Base-by-base conservation (phyloP, 306 rosid genomes). In the Vigna trinervia region DNA sequence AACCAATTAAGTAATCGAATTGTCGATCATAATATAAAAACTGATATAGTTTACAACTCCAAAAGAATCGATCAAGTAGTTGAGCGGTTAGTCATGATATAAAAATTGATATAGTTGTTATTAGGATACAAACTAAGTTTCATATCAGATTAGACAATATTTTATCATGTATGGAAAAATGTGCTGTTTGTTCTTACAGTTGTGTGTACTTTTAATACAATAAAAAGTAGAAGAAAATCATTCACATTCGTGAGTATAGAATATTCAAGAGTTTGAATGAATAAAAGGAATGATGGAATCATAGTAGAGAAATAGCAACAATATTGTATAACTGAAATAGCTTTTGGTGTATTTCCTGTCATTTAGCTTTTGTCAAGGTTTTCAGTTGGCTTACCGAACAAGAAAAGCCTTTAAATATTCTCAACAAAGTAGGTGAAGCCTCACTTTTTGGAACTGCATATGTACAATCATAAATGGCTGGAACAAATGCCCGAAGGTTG, bases 391-490 rank as follows among this genome's bases (percentile, higher is more conserved):
- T 76, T 92, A 94, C 98, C 93, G 90, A 77, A 61, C 80, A 78
- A 81, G 97, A 84, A 69, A 81, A 83, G 56, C 93, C 88, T 86
- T 85, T 79, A 47, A 92, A 83, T 56, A 94, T 57, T 78, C 90
- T 89, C 86, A 87, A 60, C 75, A 94, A 5, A 20, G 98, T 90
- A 28, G 98, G 98, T 20, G 92, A 77, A 77, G 87, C 77, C 70
- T 86, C 90, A 56, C 46, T 51, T 20, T 81, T 87, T 28, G 96
- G 79, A 84, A 88, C 77, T 8, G 84, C 90, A 56, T 90, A 76
- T n/a, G 98, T 94, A 74, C 93, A 92, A 77, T 94, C 94, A 82
- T 94, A 94, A 73, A 94, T 84, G 57, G 89, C 97, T 32, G 91
- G 96, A 80, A 92, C 83, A 61, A 77, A 87, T 34, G 78, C 50